Base-by-base conservation (phyloP, 306 rosid species). In the Chamaecrista fasciculata region DNA sequence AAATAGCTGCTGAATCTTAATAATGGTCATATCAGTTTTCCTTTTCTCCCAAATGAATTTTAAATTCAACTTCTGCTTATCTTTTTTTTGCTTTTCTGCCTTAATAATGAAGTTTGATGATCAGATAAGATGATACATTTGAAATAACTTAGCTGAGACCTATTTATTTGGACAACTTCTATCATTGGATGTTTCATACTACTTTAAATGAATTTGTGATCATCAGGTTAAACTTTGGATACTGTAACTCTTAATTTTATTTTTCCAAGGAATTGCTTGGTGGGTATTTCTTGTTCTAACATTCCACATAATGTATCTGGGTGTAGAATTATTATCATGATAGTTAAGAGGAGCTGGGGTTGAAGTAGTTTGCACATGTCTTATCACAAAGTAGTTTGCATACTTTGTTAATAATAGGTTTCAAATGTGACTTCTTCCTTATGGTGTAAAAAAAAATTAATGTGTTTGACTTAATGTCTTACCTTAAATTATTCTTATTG, bases 401-500 rank as follows among this genome's bases (percentile, higher is more conserved):
- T 47, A 47, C 24, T 18, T 2, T 19, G 7, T 48, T 48, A 18
- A 48, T 24, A 48, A 20, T 48, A 6, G 4, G 55, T 48, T 48
- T 48, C 12, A 48, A 48, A 1, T 3, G 49, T 43, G 49, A 16
- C 24, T 59, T 20, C 37, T 50, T 66, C 52, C 20, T 34, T 53
- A 8, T 46, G 56, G 24, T 52, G 58, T 26, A 43, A 36, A 31
- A 58, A n/a, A 40, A 56, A 59, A 66, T 25, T 64, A 59, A 63
- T 59, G 33, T 75, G 48, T 28, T 67, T 11, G 69, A 29, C 57
- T 77, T 78, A 48, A 33, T 74, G 24, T 71, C 66, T 46, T 14
- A 15, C 70, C 53, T 11, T 73, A 34, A 70, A 21, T 75, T 59
- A 40, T 74, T 85, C 59, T 59, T 47, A 29, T 72, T 69, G 34